Conservation (phyloP, 768 basidiomycete genomes). For the Psilocybe cyanescens region DNA sequence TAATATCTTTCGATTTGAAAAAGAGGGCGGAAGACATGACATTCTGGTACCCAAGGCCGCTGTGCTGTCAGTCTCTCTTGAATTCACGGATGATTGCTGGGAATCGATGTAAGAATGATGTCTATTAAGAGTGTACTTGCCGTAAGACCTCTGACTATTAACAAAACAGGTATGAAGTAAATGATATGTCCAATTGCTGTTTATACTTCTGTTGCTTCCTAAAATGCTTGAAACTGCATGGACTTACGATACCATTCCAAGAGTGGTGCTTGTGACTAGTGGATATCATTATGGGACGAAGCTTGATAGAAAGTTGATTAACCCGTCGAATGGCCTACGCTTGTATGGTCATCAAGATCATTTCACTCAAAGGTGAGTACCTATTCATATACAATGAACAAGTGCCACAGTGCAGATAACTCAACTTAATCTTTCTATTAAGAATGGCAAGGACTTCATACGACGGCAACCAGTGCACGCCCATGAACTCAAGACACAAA, state of each 20-base stretch:
- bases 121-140: too few relatives aligned
- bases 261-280: constrained; percentile 48
- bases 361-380: constrained; percentile 25
- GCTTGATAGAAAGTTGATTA: constrained; percentile 26
- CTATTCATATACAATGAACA: too few relatives aligned
- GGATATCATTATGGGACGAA: constrained; percentile 40
- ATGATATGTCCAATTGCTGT: constrained; percentile 44
- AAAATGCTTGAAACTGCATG: constrained; percentile 40
- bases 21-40: constrained; percentile 39
- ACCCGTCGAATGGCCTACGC: constrained; percentile 29
- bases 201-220: constrained; percentile 47
- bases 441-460: not conserved
- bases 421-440: not conserved
- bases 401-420: not conserved
- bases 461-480: constrained; percentile 5
- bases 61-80: constrained; percentile 3
- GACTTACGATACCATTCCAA: constrained; percentile 30
- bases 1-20: constrained; percentile 39
- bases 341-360: constrained; percentile 35
- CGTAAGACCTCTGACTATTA: too few relatives aligned
- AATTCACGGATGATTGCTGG: constrained; percentile 39
- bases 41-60: constrained; percentile 28
- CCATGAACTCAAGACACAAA: too few relatives aligned
- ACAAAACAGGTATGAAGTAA: constrained; percentile 33
- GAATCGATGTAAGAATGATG: constrained; percentile 34